These are phyloP conservation scores for Curvularia verruculosa DNA, from an alignment of 2,329 filamentous ascomycete genomes.

Conservation along the genomic window DNA sequence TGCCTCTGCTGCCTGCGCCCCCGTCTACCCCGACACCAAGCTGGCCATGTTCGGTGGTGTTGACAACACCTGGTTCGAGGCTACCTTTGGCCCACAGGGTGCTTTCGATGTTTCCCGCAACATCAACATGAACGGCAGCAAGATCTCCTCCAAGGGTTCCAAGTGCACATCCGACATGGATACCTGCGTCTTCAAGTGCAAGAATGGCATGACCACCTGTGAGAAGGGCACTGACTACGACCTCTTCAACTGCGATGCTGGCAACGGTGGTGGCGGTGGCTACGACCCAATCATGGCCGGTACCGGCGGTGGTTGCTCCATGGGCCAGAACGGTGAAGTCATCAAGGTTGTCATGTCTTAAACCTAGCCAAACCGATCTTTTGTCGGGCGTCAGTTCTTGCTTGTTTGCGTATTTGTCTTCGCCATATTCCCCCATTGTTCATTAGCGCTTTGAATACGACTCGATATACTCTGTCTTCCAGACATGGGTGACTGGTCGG, in stretches of 20 bases:
- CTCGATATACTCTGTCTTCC: conserved; percentile 14
- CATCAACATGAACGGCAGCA: conserved; percentile 54
- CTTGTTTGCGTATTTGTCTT: conserved; percentile 24
- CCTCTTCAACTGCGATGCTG: conserved; percentile 46
- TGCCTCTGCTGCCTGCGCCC: conserved; percentile 51
- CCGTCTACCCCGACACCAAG: conserved; percentile 44
- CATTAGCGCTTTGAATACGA: conserved; percentile 25
- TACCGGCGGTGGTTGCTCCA: conserved; percentile 42
- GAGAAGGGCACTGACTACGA: conserved; percentile 47
- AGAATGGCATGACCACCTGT: conserved; percentile 40
- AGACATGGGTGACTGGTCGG: conserved; percentile 14
- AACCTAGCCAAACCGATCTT: conserved; percentile 9
- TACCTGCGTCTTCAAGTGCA: conserved; percentile 54
- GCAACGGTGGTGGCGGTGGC: conserved; percentile 36
- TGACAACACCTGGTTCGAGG: conserved; percentile 55
- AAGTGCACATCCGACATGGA: conserved; percentile 53
- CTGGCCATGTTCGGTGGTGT: conserved; percentile 49
- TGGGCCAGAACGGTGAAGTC: conserved; percentile 34
- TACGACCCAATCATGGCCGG: conserved; percentile 37
- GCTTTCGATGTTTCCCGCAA: conserved; percentile 54
- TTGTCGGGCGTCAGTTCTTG: conserved; percentile 19
- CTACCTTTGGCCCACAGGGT: conserved; percentile 48
- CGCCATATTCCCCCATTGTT: conserved; percentile 29
- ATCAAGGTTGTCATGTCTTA: conserved; percentile 37
- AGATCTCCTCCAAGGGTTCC: conserved; percentile 48